phyloP scores from a whole-genome alignment of 2,329 filamentous ascomycete species.

The Penicillium sp. region DNA sequence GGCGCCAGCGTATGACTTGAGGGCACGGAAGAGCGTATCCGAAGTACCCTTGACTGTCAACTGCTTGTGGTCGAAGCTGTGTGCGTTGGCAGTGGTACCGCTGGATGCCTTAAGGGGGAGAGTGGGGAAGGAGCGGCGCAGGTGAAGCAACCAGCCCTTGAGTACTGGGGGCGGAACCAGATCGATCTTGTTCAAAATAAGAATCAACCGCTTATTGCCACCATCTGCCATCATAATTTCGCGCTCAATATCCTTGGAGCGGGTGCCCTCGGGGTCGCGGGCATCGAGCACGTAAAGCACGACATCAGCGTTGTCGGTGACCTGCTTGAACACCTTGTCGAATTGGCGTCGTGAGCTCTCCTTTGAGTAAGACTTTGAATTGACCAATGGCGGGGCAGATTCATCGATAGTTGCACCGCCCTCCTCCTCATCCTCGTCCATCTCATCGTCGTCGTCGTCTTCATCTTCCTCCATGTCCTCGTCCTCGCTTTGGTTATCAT shows the following conservation, averaged over 20 bases:
- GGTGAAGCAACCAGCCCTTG: conserved; percentile 72
- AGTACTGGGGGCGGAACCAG: conserved; percentile 73
- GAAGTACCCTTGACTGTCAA: conserved; percentile 80
- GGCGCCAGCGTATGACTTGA: conserved; percentile 77
- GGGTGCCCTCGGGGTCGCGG: conserved; percentile 79
- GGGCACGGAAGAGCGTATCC: conserved; percentile 71
- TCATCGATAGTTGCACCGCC: conserved; percentile 46
- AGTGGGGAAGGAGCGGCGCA: conserved; percentile 83
- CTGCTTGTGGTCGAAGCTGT: conserved; percentile 85
- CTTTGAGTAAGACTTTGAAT: conserved; percentile 26
- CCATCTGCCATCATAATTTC: conserved; percentile 80
- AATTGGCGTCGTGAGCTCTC: conserved; percentile 74
- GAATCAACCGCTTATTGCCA: conserved; percentile 76
- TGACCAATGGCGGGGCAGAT: conserved; percentile 40
- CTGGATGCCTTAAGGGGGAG: conserved; percentile 77
- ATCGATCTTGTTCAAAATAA: conserved; percentile 93
- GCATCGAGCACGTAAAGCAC: conserved; percentile 89
- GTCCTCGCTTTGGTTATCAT: conserved; percentile 45
- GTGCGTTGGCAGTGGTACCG: conserved; percentile 72
- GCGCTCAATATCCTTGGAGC: conserved; percentile 82
- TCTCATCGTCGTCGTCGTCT: conserved; percentile 48
- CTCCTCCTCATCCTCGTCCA: conserved; percentile 43
- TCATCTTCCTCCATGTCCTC: conserved; percentile 51
- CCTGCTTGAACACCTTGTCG: conserved; percentile 92
- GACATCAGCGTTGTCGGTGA: conserved; percentile 80